A percentile compares a stretch with the other conserved stretches of the same genome.
Evolutionary conservation across 495 filamentous ascomycete species (phyloP).

Genomic region (Trichoderma orchidacearum): DNA sequence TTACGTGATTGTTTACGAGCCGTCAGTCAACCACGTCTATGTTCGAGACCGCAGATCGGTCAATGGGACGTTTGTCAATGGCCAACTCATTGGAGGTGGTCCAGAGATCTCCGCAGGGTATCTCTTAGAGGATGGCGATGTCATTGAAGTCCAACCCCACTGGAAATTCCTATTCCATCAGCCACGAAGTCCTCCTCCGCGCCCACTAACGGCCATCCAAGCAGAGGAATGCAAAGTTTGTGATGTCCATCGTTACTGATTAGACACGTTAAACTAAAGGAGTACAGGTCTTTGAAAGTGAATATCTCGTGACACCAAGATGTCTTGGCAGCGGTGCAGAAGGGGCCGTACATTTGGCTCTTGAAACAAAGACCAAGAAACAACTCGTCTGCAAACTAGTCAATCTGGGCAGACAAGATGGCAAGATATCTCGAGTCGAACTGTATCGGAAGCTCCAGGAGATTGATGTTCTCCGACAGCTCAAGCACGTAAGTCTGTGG

Average conservation of each 20-base stretch:
- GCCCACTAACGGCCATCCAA: conserved; percentile 8
- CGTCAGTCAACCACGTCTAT: conserved; percentile 35
- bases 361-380: conserved; percentile 47
- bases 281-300: conserved; percentile 29
- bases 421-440: conserved; percentile 4
- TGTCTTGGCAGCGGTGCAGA: conserved; percentile 1
- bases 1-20: conserved; percentile 37
- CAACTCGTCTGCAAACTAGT: conserved; percentile 70
- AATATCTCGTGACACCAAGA: conserved; percentile 15
- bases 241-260: not conserved
- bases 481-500: conserved; percentile 41
- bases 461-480: conserved; percentile 37
- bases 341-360: conserved; percentile 58
- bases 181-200: not conserved
- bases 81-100: conserved; percentile 23
- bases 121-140: conserved; percentile 42
- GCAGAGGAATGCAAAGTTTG: conserved; percentile 8
- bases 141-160: conserved; percentile 26
- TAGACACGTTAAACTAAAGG: not conserved
- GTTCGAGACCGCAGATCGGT: conserved; percentile 42
- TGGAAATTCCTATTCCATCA: conserved; percentile 21
- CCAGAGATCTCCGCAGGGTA: conserved; percentile 17
- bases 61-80: conserved; percentile 44
- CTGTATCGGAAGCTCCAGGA: conserved; percentile 28
- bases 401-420: conserved; percentile 9